Percentiles rank a stretch among this genome's conserved stretches.
These are phyloP conservation scores for Periconia digitata DNA, from an alignment of 2,329 filamentous ascomycete genomes.

Conservation along the genomic window DNA sequence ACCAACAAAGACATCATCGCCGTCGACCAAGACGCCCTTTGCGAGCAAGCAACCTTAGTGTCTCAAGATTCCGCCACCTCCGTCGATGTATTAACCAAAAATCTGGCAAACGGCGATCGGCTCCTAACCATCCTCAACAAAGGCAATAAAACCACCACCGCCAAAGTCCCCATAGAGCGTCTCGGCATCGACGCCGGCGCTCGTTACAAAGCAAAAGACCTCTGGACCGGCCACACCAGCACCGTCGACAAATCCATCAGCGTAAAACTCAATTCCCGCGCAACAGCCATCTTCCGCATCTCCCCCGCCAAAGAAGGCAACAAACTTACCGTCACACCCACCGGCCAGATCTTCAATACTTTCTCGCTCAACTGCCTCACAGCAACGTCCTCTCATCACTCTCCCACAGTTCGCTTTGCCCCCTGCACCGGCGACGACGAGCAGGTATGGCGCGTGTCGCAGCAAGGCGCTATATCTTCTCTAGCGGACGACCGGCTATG, in stretches of 20 bases:
- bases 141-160: constrained; percentile 31
- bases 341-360: constrained; percentile 55
- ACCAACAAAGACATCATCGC: constrained; percentile 46
- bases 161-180: constrained; percentile 37
- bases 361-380: constrained; percentile 49
- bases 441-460: constrained; percentile 48
- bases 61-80: constrained; percentile 44
- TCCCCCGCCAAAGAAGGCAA: constrained; percentile 15
- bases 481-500: constrained; percentile 40
- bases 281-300: constrained; percentile 49
- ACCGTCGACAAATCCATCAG: constrained; percentile 25
- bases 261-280: constrained; percentile 40
- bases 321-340: constrained; percentile 39
- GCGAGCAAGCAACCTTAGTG: constrained; percentile 52
- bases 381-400: constrained; percentile 8
- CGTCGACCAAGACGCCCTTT: constrained; percentile 48
- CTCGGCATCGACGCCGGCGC: constrained; percentile 40
- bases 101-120: constrained; percentile 50
- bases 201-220: constrained; percentile 42
- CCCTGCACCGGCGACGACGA: constrained; percentile 43
- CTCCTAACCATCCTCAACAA: constrained; percentile 53
- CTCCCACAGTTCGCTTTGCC: constrained; percentile 31
- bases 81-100: constrained; percentile 52
- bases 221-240: constrained; percentile 45
- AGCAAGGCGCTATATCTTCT: constrained; percentile 42